phyloP scores from a whole-genome alignment of 306 rosid genomes.

The barrel medic (Medicago truncatula) region DNA sequence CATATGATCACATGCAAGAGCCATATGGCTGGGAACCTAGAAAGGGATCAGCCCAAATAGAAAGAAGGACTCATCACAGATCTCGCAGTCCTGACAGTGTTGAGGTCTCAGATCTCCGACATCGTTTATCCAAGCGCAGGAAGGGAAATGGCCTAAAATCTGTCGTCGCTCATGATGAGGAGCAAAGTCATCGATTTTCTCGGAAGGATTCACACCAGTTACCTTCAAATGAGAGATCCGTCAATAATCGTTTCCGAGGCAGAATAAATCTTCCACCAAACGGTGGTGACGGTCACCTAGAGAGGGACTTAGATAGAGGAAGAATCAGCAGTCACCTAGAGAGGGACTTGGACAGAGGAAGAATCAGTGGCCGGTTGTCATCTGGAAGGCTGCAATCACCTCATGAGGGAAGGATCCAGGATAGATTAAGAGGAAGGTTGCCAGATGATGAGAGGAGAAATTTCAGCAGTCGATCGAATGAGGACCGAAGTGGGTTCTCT shows the following conservation, averaged over 20 bases:
- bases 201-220: constrained; percentile 61
- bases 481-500: constrained; percentile 55
- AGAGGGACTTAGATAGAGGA: constrained; percentile 69
- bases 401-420: constrained; percentile 69
- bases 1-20: constrained; percentile 74
- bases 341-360: constrained; percentile 62
- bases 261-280: constrained; percentile 78
- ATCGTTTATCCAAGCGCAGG: constrained; percentile 80
- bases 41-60: constrained; percentile 64
- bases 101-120: constrained; percentile 75
- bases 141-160: constrained; percentile 78
- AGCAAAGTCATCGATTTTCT: constrained; percentile 52
- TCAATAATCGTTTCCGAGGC: constrained; percentile 78
- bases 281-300: constrained; percentile 51
- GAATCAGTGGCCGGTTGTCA: constrained; percentile 60
- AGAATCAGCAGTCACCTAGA: too few species aligned
- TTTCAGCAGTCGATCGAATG: constrained; percentile 51
- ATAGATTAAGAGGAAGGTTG: constrained; percentile 72
- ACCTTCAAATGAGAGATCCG: constrained; percentile 60
- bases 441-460: constrained; percentile 68
- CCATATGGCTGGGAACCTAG: constrained; percentile 79
- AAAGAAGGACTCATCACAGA: constrained; percentile 63
- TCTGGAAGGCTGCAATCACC: constrained; percentile 66
- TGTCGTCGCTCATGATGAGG: constrained; percentile 75
- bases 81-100: constrained; percentile 80